These are phyloP conservation scores for Paracoccidioides lutzii DNA, from an alignment of 2,329 filamentous ascomycete species.

Conservation along the genomic window DNA sequence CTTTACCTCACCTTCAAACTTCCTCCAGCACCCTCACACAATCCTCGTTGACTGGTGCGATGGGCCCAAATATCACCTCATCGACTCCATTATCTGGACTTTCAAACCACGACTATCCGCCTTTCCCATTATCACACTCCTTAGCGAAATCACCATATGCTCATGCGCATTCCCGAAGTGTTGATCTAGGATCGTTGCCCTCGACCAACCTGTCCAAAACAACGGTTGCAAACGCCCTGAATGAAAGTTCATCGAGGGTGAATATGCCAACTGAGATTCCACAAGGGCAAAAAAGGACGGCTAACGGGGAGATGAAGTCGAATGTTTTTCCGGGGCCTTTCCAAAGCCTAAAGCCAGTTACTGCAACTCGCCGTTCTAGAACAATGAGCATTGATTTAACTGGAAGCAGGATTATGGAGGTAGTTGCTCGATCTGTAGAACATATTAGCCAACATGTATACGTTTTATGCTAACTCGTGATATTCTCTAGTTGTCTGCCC, in stretches of 20 bases:
- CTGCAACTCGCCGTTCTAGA: constrained; percentile 47
- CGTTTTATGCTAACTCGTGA: constrained; percentile 8
- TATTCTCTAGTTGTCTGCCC: constrained; percentile 51
- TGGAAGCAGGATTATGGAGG: constrained; percentile 64
- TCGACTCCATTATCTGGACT: constrained; percentile 9
- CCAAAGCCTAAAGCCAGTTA: constrained; percentile 19
- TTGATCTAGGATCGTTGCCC: background rate
- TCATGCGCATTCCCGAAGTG: background rate
- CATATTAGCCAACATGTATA: constrained; percentile 1
- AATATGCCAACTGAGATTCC: constrained; percentile 7
- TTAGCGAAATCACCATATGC: background rate
- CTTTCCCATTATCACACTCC: background rate
- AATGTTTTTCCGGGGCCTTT: constrained; percentile 11
- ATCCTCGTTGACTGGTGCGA: constrained; percentile 9
- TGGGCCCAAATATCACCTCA: constrained; percentile 7
- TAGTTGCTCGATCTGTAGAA: constrained; percentile 30
- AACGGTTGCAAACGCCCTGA: constrained; percentile 8
- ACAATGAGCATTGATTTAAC: constrained; percentile 57
- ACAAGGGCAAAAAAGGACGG: constrained; percentile 56
- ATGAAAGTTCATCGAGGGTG: constrained; percentile 8
- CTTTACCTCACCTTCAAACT: constrained; percentile 4
- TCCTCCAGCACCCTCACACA: constrained; percentile 11
- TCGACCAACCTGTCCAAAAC: constrained; percentile 9
- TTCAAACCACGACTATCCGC: constrained; percentile 1
- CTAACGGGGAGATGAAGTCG: constrained; percentile 59